Evolutionary conservation across 2,329 filamentous ascomycete species (phyloP).

Genomic region (Microcyclospora pomicola): DNA sequence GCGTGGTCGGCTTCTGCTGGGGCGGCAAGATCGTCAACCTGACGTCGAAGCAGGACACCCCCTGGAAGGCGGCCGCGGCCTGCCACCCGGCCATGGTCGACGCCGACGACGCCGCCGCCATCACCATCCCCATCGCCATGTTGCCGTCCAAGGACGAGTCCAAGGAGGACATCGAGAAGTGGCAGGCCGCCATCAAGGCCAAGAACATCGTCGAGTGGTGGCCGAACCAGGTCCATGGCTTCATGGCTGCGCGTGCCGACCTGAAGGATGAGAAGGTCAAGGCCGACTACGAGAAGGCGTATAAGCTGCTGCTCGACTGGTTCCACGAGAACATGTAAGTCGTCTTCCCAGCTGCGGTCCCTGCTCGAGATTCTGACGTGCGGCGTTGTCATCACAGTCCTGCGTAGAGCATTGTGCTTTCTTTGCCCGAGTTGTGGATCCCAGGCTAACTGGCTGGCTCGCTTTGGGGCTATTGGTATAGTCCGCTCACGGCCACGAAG

Average conservation of each 20-base stretch:
- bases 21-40: constrained; percentile 41
- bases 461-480: too few species aligned
- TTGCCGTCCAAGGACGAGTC: constrained; percentile 45
- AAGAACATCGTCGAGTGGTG: constrained; percentile 36
- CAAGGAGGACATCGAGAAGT: constrained; percentile 36
- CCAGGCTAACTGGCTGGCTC: too few species aligned
- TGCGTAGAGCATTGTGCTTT: too few species aligned
- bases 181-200: constrained; percentile 34
- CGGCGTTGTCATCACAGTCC: too few species aligned
- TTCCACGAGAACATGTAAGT: constrained; percentile 41
- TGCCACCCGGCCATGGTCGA: constrained; percentile 49
- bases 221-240: constrained; percentile 28
- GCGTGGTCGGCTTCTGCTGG: constrained; percentile 48
- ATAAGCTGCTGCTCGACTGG: constrained; percentile 35
- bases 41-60: constrained; percentile 35
- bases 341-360: neutral
- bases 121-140: constrained; percentile 44
- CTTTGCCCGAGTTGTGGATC: too few species aligned
- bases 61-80: constrained; percentile 44
- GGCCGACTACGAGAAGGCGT: constrained; percentile 37
- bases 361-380: too few species aligned
- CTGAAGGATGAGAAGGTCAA: constrained; percentile 35
- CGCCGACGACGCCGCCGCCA: constrained; percentile 39
- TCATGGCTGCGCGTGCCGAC: constrained; percentile 26
- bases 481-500: too few species aligned